Conservation (phyloP, 495 filamentous ascomycete species). For the Penicillium riverlandense region DNA sequence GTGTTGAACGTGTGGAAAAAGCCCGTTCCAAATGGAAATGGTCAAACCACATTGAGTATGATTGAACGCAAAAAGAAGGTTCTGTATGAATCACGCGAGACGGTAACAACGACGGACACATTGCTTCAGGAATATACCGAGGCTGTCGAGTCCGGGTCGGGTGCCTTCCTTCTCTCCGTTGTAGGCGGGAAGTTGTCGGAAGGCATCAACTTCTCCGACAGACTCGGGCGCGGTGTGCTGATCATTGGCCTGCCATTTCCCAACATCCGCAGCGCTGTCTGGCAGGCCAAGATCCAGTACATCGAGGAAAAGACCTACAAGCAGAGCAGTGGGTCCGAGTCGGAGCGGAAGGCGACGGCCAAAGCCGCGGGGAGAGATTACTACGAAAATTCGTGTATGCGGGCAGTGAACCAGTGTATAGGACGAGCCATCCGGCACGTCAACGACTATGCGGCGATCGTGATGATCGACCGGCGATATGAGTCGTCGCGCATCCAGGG, state of each 20-base stretch:
- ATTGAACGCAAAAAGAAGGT: constrained; percentile 57
- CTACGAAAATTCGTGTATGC: constrained; percentile 94
- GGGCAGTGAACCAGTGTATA: constrained; percentile 94
- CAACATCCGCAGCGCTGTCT: constrained; percentile 81
- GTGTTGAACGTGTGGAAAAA: constrained; percentile 63
- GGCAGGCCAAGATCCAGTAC: constrained; percentile 86
- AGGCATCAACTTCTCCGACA: constrained; percentile 96
- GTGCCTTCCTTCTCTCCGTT: constrained; percentile 85
- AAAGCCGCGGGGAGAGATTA: constrained; percentile 72
- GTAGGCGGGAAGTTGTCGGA: constrained; percentile 92
- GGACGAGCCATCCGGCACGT: constrained; percentile 86
- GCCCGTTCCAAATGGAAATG: constrained; percentile 18
- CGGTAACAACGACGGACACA: constrained; percentile 46
- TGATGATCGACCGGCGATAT: constrained; percentile 79
- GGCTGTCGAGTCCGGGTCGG: constrained; percentile 57
- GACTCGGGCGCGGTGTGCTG: constrained; percentile 78
- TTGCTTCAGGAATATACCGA: constrained; percentile 63
- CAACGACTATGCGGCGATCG: constrained; percentile 82
- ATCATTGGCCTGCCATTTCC: constrained; percentile 91
- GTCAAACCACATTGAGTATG: constrained; percentile 20
- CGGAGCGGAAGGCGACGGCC: constrained; percentile 25
- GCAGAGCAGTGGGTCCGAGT: constrained; percentile 28
- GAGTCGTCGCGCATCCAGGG: constrained; percentile 54
- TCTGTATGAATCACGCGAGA: constrained; percentile 57
- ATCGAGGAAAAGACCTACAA: constrained; percentile 61